Base-by-base conservation (phyloP, 192 early-diverging fungal genomes). In the Entomortierella lignicola region DNA sequence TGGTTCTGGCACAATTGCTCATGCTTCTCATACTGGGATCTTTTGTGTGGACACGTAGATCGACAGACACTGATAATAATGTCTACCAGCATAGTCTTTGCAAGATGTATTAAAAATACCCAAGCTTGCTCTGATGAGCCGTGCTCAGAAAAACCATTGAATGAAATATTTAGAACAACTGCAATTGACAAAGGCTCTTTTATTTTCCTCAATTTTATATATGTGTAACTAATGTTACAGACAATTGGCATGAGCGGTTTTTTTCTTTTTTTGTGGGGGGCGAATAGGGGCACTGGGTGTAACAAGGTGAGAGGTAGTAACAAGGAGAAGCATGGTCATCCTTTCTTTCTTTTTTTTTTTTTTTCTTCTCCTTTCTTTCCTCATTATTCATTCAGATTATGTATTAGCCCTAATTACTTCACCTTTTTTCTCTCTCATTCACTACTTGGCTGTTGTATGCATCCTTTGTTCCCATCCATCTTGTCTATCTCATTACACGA, bases 11-110 rank as follows among this genome's bases (percentile, higher is more conserved):
- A 0, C 84, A 85, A 26, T 15, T 81, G 25, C 50, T 21, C 6
- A 82, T 83, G 84, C 70, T 83, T 56, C 17, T 83, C 20, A 67
- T 85, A n/a, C 54, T 85, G 21, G 84, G 84, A 0, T 65, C 82
- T 1, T 85, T 69, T 58, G 56, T 83, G 2, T 85, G 84, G 84
- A 80, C 82, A 29, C 73, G 66, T n/a, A 48, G 54, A 23, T 69
- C 66, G 13, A 60, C 43, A 1, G 43, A n/a, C 26, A 55, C 21
- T 2, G 69, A 66, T 29, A 27, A 55, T 43, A 53, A 29, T 51
- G 72, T 55, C 3, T 68, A 67, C 23, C 43, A 42, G 8, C 43
- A 43, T 6, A 58, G 59, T 44, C 48, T 42, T 23, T 63, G 59
- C 26, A 11, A 21, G 8, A 55, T 68, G 67, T 60, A 29, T 47